Conservation (phyloP, 169 alveolate species). For the Eimeria falciformis region DNA sequence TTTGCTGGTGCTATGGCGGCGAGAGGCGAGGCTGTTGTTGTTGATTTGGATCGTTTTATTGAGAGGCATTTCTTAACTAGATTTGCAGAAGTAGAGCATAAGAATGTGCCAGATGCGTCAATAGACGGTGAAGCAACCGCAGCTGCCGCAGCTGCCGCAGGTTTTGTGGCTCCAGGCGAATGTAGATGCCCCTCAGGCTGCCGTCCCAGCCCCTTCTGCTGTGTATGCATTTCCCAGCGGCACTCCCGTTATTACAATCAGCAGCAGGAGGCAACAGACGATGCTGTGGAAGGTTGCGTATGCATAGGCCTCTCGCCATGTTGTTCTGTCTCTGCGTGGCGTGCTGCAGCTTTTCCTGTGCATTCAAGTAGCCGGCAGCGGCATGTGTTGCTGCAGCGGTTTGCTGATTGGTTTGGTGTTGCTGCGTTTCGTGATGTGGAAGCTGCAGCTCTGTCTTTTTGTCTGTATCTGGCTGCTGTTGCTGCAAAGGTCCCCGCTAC, state of each 20-base stretch:
- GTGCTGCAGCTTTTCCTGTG: slow-evolving; percentile 8
- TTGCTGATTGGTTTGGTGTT: background rate
- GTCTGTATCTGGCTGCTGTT: background rate
- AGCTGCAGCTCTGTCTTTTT: background rate
- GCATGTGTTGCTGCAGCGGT: background rate
- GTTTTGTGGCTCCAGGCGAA: background rate
- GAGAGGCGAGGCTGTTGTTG: background rate
- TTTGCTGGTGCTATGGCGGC: background rate
- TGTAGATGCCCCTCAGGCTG: background rate
- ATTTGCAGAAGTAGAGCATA: background rate
- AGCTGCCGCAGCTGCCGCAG: background rate
- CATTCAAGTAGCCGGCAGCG: background rate
- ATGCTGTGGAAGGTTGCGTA: background rate
- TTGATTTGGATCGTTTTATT: background rate
- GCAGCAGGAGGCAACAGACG: background rate
- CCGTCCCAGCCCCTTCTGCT: background rate
- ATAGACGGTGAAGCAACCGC: background rate
- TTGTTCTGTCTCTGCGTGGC: background rate
- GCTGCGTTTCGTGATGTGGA: background rate
- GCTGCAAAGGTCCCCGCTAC: background rate
- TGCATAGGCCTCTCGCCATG: background rate
- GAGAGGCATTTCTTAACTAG: background rate
- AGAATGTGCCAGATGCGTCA: background rate
- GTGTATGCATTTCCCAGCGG: background rate
- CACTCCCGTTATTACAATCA: background rate